Evolutionary conservation across 129 eudicot genomes (phyloP).

Genomic region (Ambrosia artemisiifolia): DNA sequence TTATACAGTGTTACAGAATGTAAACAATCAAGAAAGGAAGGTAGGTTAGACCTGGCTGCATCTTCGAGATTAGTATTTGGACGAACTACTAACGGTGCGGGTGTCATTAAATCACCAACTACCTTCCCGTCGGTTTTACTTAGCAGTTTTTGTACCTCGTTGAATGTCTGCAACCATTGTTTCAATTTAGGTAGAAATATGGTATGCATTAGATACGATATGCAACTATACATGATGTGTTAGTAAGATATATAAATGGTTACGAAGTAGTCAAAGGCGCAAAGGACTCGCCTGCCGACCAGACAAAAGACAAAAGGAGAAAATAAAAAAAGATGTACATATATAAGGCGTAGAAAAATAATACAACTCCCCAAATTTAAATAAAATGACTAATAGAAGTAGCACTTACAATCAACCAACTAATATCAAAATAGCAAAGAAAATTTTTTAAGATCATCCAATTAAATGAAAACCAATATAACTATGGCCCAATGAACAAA

Average conservation of each 20-base stretch:
- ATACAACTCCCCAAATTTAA: neutral
- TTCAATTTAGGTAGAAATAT: slow-evolving; percentile 10
- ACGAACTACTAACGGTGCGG: slow-evolving; percentile 85
- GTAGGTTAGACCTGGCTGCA: slow-evolving; percentile 65
- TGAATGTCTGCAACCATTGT: slow-evolving; percentile 63
- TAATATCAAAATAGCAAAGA: neutral
- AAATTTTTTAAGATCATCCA: neutral
- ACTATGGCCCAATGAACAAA: neutral
- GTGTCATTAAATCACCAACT: slow-evolving; percentile 93
- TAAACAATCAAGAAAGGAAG: neutral
- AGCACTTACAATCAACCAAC: neutral
- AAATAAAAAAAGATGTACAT: neutral
- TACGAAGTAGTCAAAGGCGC: neutral
- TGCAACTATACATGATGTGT: neutral
- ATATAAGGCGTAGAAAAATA: neutral
- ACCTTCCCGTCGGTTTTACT: slow-evolving; percentile 74
- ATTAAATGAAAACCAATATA: neutral
- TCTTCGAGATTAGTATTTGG: slow-evolving; percentile 89
- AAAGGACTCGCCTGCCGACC: neutral
- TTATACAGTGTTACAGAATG: neutral
- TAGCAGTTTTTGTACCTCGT: slow-evolving; percentile 79
- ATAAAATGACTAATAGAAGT: neutral
- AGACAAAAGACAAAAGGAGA: neutral
- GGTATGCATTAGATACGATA: slow-evolving; percentile 7
- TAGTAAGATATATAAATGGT: neutral